phyloP scores from a whole-genome alignment of 1,139 yeast genomes.

The Hansenula lynferdii region DNA sequence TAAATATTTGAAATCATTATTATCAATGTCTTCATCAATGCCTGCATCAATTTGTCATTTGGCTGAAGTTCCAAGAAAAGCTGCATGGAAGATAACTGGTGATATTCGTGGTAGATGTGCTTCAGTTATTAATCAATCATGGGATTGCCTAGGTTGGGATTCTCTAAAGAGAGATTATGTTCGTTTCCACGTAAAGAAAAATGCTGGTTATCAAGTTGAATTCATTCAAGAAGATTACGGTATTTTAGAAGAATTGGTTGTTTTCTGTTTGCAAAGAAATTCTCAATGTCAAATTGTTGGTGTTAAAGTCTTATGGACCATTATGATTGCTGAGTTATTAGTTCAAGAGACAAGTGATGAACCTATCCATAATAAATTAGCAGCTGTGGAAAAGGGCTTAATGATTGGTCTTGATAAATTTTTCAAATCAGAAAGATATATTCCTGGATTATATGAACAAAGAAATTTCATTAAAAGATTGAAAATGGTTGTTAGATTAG shows the following conservation, averaged over 20 bases:
- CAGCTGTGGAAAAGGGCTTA: constrained; percentile 61
- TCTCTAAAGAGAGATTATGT: constrained; percentile 53
- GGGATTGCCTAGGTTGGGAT: constrained; percentile 76
- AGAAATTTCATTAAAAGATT: constrained; percentile 46
- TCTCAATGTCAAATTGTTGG: constrained; percentile 59
- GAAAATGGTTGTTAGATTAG: constrained; percentile 48
- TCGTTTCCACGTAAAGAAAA: constrained; percentile 57
- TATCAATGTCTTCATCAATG: constrained; percentile 43
- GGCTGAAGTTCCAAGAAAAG: constrained; percentile 69
- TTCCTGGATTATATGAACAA: constrained; percentile 55
- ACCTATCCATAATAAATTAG: constrained; percentile 48
- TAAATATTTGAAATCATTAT: constrained; percentile 52
- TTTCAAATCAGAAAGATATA: constrained; percentile 51
- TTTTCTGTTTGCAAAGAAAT: constrained; percentile 68
- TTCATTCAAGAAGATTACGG: constrained; percentile 56
- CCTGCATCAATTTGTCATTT: constrained; percentile 62
- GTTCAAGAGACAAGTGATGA: constrained; percentile 58
- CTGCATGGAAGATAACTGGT: constrained; percentile 60
- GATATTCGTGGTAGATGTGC: constrained; percentile 62
- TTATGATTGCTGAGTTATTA: constrained; percentile 61
- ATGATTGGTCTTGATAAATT: constrained; percentile 60
- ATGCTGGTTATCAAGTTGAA: constrained; percentile 72
- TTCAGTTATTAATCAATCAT: constrained; percentile 48
- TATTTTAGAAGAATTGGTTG: constrained; percentile 59
- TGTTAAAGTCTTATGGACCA: constrained; percentile 66